Conservation (phyloP, 2,329 filamentous ascomycete genomes). For the Pezicula carpinea region DNA sequence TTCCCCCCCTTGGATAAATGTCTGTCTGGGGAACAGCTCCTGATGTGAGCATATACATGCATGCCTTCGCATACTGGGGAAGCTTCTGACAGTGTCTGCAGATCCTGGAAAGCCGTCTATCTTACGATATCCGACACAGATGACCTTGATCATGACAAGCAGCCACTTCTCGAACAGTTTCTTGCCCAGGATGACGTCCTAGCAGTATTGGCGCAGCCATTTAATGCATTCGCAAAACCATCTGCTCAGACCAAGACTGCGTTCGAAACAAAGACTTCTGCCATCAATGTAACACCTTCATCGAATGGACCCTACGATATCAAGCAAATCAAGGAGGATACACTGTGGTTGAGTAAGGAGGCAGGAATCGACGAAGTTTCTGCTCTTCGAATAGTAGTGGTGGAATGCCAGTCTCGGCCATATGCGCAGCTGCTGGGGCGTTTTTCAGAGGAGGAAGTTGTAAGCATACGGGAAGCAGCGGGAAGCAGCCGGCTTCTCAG, state of each 20-base stretch:
- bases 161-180: conserved; percentile 57
- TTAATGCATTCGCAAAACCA: conserved; percentile 60
- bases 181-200: conserved; percentile 66
- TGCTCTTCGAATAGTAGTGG: conserved; percentile 72
- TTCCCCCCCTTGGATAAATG: conserved; percentile 83
- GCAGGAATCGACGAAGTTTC: conserved; percentile 74
- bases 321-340: conserved; percentile 76
- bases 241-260: conserved; percentile 60
- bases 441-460: conserved; percentile 72
- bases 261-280: conserved; percentile 81
- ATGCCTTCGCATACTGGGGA: conserved; percentile 2
- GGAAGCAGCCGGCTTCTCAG: conserved; percentile 58
- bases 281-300: conserved; percentile 74
- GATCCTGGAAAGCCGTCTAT: conserved; percentile 59
- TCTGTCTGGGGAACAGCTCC: conserved; percentile 71
- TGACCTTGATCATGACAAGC: conserved; percentile 53
- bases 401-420: conserved; percentile 82
- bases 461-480: conserved; percentile 70
- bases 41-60: conserved; percentile 60
- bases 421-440: conserved; percentile 65
- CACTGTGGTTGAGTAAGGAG: conserved; percentile 78
- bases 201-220: conserved; percentile 63
- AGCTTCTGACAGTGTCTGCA: conserved; percentile 26
- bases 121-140: conserved; percentile 50
- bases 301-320: conserved; percentile 66